Percentiles rank a stretch among this genome's conserved stretches.
Conservation (phyloP, 768 basidiomycete genomes). For the Suillus discolor region DNA sequence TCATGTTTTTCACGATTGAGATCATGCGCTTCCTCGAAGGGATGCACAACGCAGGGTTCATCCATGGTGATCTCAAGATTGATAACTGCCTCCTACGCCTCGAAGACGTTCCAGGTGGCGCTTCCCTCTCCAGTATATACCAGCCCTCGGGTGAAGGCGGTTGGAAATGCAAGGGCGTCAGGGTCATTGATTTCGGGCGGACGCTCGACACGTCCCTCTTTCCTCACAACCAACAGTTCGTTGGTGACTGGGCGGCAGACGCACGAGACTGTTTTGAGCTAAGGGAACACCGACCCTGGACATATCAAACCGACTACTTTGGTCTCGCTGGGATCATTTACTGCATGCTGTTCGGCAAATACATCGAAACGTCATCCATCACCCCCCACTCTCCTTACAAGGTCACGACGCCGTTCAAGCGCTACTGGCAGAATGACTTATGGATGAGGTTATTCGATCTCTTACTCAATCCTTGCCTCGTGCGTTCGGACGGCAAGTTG, state of each 20-base stretch:
- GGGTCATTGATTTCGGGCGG: constrained; percentile 97
- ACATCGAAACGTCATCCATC: constrained; percentile 77
- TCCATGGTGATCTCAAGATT: constrained; percentile 98
- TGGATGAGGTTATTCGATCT: constrained; percentile 86
- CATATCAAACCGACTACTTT: constrained; percentile 93
- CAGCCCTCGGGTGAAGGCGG: constrained; percentile 77
- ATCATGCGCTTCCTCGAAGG: constrained; percentile 80
- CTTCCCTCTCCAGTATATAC: constrained; percentile 76
- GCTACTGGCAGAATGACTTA: constrained; percentile 93
- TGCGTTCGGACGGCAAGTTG: constrained; percentile 56
- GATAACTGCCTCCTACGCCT: constrained; percentile 97
- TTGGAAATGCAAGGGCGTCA: constrained; percentile 87
- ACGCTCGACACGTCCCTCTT: constrained; percentile 86
- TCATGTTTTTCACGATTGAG: constrained; percentile 94
- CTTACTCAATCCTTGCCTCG: constrained; percentile 78
- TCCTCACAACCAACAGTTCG: constrained; percentile 75
- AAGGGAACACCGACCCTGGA: constrained; percentile 83
- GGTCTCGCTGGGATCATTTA: constrained; percentile 94
- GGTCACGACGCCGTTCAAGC: constrained; percentile 78
- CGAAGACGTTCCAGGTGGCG: constrained; percentile 75
- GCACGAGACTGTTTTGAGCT: constrained; percentile 93
- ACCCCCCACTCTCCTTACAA: constrained; percentile 48
- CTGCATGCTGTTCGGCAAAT: constrained; percentile 96
- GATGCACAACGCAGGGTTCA: constrained; percentile 81
- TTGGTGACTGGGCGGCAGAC: constrained; percentile 88